These are phyloP conservation scores for Trifolium dubium DNA, from an alignment of 306 rosid genomes.

Conservation along the genomic window DNA sequence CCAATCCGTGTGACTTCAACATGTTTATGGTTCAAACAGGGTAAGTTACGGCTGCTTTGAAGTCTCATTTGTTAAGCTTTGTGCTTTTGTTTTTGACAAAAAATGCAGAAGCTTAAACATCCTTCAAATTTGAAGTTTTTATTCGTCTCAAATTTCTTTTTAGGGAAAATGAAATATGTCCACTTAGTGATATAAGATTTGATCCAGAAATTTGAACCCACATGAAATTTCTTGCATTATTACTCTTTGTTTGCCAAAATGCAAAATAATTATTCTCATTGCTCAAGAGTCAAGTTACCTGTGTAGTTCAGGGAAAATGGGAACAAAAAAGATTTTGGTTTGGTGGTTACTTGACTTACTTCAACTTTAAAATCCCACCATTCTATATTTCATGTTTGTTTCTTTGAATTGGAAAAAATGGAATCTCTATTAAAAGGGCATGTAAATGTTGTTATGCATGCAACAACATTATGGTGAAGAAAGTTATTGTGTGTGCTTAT, in stretches of 20 bases:
- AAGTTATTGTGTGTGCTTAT: slow-evolving; percentile 3
- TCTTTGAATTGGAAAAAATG: slow-evolving; percentile 11
- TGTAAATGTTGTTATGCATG: slow-evolving; percentile 3
- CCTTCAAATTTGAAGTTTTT: slow-evolving; percentile 3
- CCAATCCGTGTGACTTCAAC: slow-evolving; percentile 91
- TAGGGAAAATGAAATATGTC: background rate
- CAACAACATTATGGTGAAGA: slow-evolving; percentile 6
- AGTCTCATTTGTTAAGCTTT: background rate
- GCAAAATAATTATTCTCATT: slow-evolving; percentile 3
- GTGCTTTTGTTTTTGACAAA: slow-evolving; percentile 12
- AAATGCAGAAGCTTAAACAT: slow-evolving; percentile 4
- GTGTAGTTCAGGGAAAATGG: slow-evolving; percentile 19
- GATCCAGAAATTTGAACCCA: slow-evolving; percentile 8
- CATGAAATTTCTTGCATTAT: slow-evolving; percentile 31
- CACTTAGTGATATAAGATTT: slow-evolving; percentile 21
- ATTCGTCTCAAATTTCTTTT: slow-evolving; percentile 12
- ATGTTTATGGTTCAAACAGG: slow-evolving; percentile 96
- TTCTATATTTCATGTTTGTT: slow-evolving; percentile 12
- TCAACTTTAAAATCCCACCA: slow-evolving; percentile 22
- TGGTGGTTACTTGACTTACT: slow-evolving; percentile 9
- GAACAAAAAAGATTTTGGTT: slow-evolving; percentile 19
- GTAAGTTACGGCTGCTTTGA: slow-evolving; percentile 50
- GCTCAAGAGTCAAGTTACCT: slow-evolving; percentile 4
- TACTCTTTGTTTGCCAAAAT: slow-evolving; percentile 25
- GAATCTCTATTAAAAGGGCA: slow-evolving; percentile 8